A percentile compares a stretch with the other conserved stretches of the same genome.
Conservation (phyloP, 108 stramenopile species). For the Schizochytrium sp. region DNA sequence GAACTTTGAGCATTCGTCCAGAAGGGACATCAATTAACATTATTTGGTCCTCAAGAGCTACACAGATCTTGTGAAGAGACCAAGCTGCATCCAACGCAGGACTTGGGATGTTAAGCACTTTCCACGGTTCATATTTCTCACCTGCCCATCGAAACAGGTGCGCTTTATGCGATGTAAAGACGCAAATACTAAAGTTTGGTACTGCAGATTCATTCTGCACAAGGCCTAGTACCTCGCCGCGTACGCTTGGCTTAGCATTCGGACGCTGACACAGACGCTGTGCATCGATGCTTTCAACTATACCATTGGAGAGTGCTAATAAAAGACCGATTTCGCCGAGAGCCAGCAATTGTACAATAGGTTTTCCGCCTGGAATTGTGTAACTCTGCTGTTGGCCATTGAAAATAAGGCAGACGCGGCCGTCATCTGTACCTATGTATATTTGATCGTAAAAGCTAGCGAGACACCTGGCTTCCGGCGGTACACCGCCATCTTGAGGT, state of each 20-base stretch:
- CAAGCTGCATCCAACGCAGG: conserved; percentile 32
- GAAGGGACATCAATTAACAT: conserved; percentile 17
- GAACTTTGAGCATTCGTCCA: neutral
- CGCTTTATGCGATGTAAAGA: conserved; percentile 8
- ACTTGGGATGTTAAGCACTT: conserved; percentile 23
- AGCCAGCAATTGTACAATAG: conserved; percentile 9
- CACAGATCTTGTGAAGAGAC: conserved; percentile 16
- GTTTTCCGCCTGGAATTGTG: neutral
- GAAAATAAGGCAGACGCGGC: conserved; percentile 12
- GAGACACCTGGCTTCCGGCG: neutral
- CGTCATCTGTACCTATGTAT: conserved; percentile 46
- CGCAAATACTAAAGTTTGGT: conserved; percentile 41
- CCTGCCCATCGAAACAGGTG: conserved; percentile 41
- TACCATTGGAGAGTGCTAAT: conserved; percentile 18
- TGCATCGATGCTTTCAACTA: conserved; percentile 23
- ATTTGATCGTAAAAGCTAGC: conserved; percentile 35
- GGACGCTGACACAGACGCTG: conserved; percentile 16
- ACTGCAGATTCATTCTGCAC: conserved; percentile 9
- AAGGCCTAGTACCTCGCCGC: conserved; percentile 14
- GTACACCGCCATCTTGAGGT: neutral
- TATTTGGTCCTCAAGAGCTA: conserved; percentile 44
- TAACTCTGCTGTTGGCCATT: neutral
- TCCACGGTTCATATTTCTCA: conserved; percentile 37
- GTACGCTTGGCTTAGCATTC: neutral
- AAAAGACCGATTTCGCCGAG: conserved; percentile 44